Conservation (phyloP, 495 filamentous ascomycete genomes). For the Thozetella sp. region DNA sequence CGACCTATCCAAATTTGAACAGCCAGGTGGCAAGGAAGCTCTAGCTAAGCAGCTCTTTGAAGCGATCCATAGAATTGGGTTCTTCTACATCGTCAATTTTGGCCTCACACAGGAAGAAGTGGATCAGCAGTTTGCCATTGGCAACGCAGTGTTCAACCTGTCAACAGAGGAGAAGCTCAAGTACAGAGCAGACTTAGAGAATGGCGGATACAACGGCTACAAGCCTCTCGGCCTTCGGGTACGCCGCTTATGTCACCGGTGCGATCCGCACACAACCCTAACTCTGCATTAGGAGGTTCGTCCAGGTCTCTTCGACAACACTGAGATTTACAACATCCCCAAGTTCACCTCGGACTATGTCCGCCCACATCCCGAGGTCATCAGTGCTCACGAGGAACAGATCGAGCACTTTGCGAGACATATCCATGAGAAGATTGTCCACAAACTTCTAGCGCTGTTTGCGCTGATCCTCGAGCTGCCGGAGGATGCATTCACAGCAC, state of each 20-base stretch:
- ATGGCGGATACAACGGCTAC: slow-evolving; percentile 31
- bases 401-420: no score
- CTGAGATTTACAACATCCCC: no score
- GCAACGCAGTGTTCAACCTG: slow-evolving; percentile 56
- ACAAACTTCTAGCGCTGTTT: slow-evolving; percentile 49
- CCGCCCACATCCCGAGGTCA: no score
- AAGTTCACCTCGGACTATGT: no score
- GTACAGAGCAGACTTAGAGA: slow-evolving; percentile 26
- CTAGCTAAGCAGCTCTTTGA: no score
- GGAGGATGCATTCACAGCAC: slow-evolving; percentile 48
- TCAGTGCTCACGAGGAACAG: no score
- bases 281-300: no score
- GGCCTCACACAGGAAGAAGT: neutral
- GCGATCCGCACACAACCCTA: no score
- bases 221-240: slow-evolving; percentile 35
- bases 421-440: slow-evolving; percentile 45
- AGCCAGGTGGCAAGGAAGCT: no score
- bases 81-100: neutral
- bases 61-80: neutral
- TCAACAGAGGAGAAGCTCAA: slow-evolving; percentile 48
- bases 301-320: no score
- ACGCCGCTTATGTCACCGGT: no score
- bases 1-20: no score
- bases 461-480: slow-evolving; percentile 54
- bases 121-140: slow-evolving; percentile 55